Evolutionary conservation across 1,284 basidiomycete genomes (phyloP).

Genomic region (Malassezia nana): DNA sequence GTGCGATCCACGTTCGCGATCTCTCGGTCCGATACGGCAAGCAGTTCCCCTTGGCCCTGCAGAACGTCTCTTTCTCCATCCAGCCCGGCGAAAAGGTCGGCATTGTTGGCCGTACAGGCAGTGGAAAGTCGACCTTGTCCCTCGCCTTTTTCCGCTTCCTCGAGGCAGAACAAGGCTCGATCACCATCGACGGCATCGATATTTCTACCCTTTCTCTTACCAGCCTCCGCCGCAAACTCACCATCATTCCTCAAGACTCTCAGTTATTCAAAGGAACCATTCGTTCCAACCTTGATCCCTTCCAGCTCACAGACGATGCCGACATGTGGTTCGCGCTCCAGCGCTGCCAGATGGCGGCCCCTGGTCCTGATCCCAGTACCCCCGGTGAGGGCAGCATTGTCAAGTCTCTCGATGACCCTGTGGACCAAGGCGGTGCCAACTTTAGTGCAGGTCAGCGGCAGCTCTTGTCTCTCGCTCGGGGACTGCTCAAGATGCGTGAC

Average conservation of each 20-base stretch:
- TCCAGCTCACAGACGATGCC: constrained; percentile 62
- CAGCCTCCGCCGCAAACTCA: constrained; percentile 69
- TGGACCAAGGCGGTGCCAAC: constrained; percentile 53
- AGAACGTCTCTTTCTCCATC: constrained; percentile 39
- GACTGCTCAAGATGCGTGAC: constrained; percentile 52
- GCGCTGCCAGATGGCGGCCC: constrained; percentile 49
- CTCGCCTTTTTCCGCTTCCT: constrained; percentile 90
- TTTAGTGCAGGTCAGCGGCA: constrained; percentile 54
- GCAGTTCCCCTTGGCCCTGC: constrained; percentile 43
- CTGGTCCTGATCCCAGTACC: constrained; percentile 11
- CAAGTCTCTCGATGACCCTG: constrained; percentile 51
- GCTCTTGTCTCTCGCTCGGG: constrained; percentile 54
- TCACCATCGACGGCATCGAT: constrained; percentile 77
- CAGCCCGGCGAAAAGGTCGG: constrained; percentile 46
- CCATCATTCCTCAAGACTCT: constrained; percentile 82
- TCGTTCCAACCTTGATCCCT: constrained; percentile 54
- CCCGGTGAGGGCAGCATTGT: constrained; percentile 50
- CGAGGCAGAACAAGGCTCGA: constrained; percentile 68
- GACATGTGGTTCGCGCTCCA: constrained; percentile 54
- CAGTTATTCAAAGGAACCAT: constrained; percentile 45
- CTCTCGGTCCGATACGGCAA: constrained; percentile 46
- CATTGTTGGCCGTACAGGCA: constrained; percentile 60
- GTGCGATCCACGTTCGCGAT: constrained; percentile 38
- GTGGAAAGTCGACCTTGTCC: constrained; percentile 77
- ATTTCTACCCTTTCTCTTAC: constrained; percentile 75